Conservation (phyloP, 2,329 filamentous ascomycete genomes). For the Cercospora beticola region DNA sequence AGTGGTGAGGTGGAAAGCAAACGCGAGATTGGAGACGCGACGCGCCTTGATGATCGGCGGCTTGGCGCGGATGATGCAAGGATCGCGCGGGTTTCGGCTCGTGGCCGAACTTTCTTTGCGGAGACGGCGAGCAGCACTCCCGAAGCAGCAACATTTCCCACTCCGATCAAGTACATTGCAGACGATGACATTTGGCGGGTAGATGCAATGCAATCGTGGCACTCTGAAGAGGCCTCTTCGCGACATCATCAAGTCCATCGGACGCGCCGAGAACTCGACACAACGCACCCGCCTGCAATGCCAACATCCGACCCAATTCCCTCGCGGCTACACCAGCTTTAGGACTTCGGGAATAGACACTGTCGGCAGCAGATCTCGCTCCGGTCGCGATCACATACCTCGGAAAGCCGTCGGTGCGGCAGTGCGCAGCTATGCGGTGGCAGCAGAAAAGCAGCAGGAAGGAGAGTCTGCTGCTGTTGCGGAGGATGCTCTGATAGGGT, state of each 20-base stretch:
- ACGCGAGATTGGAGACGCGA: conserved; percentile 4
- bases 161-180: neutral
- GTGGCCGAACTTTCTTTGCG: conserved; percentile 5
- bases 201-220: conserved; percentile 27
- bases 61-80: conserved; percentile 1
- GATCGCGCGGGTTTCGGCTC: neutral
- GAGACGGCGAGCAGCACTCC: neutral
- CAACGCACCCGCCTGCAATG: neutral
- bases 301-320: neutral
- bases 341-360: neutral
- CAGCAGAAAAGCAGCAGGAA: neutral
- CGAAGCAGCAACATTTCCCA: neutral
- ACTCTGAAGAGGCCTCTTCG: conserved; percentile 26
- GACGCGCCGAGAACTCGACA: conserved; percentile 6
- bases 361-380: neutral
- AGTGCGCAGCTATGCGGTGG: neutral
- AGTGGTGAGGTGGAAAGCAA: conserved; percentile 4
- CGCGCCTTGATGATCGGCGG: neutral
- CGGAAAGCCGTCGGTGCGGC: neutral
- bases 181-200: conserved; percentile 13
- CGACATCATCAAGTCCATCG: conserved; percentile 26
- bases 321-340: neutral
- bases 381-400: neutral
- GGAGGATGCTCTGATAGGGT: neutral
- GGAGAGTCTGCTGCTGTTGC: neutral